Evolutionary conservation across 225 moss, liverwort and hornwort genomes (phyloP).

Genomic region (Lunularia cruciata): DNA sequence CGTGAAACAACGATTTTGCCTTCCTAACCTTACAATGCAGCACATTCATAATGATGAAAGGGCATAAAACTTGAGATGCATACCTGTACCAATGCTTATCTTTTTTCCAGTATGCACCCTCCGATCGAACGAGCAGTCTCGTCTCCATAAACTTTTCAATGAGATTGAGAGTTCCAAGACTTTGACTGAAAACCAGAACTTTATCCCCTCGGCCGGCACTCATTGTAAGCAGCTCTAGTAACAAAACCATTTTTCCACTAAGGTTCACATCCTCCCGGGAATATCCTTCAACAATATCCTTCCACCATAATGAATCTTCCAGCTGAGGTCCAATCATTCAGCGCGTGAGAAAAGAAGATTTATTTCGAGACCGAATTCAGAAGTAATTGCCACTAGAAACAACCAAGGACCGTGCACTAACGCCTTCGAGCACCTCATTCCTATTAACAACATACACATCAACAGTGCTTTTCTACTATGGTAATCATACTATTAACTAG

Average conservation of each 20-base stretch:
- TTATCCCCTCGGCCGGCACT: constrained; percentile 69
- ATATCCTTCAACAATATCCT: constrained; percentile 59
- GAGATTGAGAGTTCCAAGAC: constrained; percentile 78
- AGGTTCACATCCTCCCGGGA: constrained; percentile 55
- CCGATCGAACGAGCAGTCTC: constrained; percentile 42
- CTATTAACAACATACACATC: no score
- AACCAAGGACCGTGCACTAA: no score
- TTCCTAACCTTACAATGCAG: neutral
- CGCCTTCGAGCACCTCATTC: no score
- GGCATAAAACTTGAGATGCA: neutral
- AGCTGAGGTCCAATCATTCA: constrained; percentile 41
- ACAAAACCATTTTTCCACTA: constrained; percentile 91
- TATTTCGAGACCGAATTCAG: no score
- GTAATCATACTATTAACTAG: no score
- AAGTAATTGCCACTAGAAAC: no score
- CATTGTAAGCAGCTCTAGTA: constrained; percentile 72
- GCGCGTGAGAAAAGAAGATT: neutral
- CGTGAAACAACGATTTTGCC: no score
- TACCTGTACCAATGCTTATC: constrained; percentile 97
- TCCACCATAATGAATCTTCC: constrained; percentile 80
- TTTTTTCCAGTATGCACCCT: constrained; percentile 59
- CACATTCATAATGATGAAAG: no score
- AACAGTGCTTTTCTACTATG: no score
- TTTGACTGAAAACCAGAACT: constrained; percentile 93
- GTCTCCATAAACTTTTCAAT: constrained; percentile 74